These are phyloP conservation scores for Pseudocercospora macadamiae DNA, from an alignment of 2,329 filamentous ascomycete genomes.

Conservation along the genomic window DNA sequence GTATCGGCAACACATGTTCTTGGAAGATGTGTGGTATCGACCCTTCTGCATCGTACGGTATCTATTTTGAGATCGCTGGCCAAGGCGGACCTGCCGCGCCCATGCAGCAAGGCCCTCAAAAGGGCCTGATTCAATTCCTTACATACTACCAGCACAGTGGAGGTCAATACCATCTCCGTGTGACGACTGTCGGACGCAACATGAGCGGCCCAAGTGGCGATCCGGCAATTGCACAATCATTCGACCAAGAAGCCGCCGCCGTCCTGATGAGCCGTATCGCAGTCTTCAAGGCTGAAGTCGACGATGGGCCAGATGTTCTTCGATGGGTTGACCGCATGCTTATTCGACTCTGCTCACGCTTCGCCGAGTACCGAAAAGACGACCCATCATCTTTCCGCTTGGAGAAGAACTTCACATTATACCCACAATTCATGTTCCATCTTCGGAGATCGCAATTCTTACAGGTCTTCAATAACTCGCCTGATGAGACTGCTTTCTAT, in stretches of 20 bases:
- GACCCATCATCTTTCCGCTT: slow-evolving; percentile 94
- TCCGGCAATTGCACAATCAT: slow-evolving; percentile 91
- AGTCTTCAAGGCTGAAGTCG: slow-evolving; percentile 97
- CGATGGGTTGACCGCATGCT: slow-evolving; percentile 99
- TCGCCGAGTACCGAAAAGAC: slow-evolving; percentile 97
- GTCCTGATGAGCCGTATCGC: slow-evolving; percentile 99
- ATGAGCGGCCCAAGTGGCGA: slow-evolving; percentile 93
- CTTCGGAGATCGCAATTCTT: slow-evolving; percentile 94
- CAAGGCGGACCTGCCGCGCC: slow-evolving; percentile 77
- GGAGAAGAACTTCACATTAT: slow-evolving; percentile 98
- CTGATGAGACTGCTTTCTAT: slow-evolving; percentile 99
- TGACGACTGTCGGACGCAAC: slow-evolving; percentile 90
- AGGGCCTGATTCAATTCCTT: slow-evolving; percentile 96
- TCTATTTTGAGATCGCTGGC: slow-evolving; percentile 97
- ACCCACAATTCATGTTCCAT: slow-evolving; percentile 99
- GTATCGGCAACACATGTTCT: slow-evolving; percentile 96
- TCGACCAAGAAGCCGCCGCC: slow-evolving; percentile 96
- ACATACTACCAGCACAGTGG: slow-evolving; percentile 99
- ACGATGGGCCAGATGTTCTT: slow-evolving; percentile 96
- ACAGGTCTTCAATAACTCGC: slow-evolving; percentile 99
- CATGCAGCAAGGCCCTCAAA: slow-evolving; percentile 83
- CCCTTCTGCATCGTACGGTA: slow-evolving; percentile 86
- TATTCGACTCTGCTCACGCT: slow-evolving; percentile 91
- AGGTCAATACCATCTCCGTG: slow-evolving; percentile 91
- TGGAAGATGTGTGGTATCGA: slow-evolving; percentile 99